A percentile compares a stretch with the other conserved stretches of the same genome.
Conservation (phyloP, 768 basidiomycete genomes). For the Termitomyces sp. region DNA sequence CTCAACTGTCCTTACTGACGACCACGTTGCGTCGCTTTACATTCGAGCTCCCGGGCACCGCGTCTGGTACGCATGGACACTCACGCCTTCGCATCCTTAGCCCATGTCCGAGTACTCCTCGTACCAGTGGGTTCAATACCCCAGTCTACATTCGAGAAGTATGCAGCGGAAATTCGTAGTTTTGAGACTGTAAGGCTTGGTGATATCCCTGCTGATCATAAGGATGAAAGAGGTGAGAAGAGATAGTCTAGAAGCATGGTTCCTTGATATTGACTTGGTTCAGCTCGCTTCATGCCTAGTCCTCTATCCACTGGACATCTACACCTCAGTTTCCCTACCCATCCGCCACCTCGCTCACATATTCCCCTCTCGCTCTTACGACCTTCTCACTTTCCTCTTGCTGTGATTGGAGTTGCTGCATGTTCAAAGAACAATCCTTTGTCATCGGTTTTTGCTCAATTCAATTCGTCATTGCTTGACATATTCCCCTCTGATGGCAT, state of each 20-base stretch:
- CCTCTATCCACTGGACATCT: conserved; percentile 74
- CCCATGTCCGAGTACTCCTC: conserved; percentile 81
- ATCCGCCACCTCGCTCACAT: conserved; percentile 71
- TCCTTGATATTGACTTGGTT: conserved; percentile 23
- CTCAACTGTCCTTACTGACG: background rate
- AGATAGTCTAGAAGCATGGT: background rate
- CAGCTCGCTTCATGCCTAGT: conserved; percentile 82
- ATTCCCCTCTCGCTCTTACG: conserved; percentile 68
- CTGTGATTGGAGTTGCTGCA: conserved; percentile 83
- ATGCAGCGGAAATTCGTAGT: conserved; percentile 68
- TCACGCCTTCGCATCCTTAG: conserved; percentile 76
- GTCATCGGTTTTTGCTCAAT: conserved; percentile 56
- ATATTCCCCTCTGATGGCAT: conserved; percentile 64
- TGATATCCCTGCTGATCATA: conserved; percentile 78
- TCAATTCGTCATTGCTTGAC: conserved; percentile 60
- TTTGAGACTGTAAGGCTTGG: conserved; percentile 74
- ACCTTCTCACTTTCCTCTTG: conserved; percentile 80
- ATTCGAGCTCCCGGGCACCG: conserved; percentile 5
- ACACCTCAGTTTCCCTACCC: conserved; percentile 75
- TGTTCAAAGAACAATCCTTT: conserved; percentile 55
- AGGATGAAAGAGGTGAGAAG: conserved; percentile 69
- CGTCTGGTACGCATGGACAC: conserved; percentile 51
- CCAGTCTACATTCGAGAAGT: conserved; percentile 65
- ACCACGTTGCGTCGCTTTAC: conserved; percentile 3
- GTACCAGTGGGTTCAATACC: conserved; percentile 81